These are phyloP conservation scores for Phytophthora gonapodyides DNA, from an alignment of 352 stramenopile species.

Conservation along the genomic window DNA sequence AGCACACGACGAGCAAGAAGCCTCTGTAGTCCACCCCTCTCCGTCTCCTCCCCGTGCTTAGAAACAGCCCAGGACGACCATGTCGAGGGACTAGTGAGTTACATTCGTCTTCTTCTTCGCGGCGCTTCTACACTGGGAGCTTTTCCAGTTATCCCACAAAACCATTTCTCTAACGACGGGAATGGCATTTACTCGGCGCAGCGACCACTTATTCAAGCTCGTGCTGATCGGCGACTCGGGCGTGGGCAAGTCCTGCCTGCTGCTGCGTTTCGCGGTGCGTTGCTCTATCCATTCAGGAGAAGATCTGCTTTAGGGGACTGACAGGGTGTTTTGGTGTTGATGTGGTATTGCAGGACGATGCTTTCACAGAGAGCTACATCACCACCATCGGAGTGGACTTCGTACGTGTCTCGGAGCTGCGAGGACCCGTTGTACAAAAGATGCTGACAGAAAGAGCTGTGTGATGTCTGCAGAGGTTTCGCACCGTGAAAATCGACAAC, in stretches of 20 bases:
- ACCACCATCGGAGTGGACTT: slow-evolving; percentile 96
- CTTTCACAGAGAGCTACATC: slow-evolving; percentile 99
- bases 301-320: slow-evolving; percentile 2
- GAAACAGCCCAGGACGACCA: slow-evolving; percentile 35
- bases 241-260: slow-evolving; percentile 98
- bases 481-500: slow-evolving; percentile 98
- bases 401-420: slow-evolving; percentile 50
- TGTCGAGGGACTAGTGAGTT: slow-evolving; percentile 84
- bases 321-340: not conserved
- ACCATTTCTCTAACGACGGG: slow-evolving; percentile 23
- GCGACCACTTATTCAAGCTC: slow-evolving; percentile 98
- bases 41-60: not conserved
- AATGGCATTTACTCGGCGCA: slow-evolving; percentile 22
- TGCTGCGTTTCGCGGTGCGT: slow-evolving; percentile 95
- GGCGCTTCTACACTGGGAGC: slow-evolving; percentile 8
- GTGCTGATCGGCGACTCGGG: slow-evolving; percentile 98
- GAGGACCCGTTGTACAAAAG: not conserved
- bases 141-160: not conserved
- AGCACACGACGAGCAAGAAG: slow-evolving; percentile 3
- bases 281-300: slow-evolving; percentile 1
- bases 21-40: slow-evolving; percentile 4
- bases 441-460: slow-evolving; percentile 10
- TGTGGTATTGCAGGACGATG: slow-evolving; percentile 83
- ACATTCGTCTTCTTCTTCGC: not conserved
- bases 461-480: slow-evolving; percentile 77